Conservation (phyloP, 768 basidiomycete species). For the Tricholoma flavovirens region DNA sequence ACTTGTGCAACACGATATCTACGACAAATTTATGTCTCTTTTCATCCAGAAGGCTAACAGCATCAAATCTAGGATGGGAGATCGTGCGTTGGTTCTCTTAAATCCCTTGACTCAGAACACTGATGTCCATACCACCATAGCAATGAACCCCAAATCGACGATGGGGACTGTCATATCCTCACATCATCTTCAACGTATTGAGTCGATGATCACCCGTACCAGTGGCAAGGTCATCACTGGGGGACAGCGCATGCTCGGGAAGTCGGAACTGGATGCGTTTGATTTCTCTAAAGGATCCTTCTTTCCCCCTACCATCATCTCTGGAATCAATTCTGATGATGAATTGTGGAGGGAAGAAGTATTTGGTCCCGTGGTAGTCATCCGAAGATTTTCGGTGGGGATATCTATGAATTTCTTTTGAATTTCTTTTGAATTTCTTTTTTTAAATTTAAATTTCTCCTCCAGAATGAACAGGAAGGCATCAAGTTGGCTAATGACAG, state of each 20-base stretch:
- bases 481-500: constrained; percentile 65
- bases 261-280: constrained; percentile 61
- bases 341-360: constrained; percentile 79
- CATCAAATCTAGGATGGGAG: constrained; percentile 68
- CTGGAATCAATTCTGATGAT: constrained; percentile 48
- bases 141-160: constrained; percentile 58
- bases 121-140: constrained; percentile 29
- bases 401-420: neutral
- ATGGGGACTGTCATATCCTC: constrained; percentile 81
- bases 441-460: too few species aligned
- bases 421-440: too few species aligned
- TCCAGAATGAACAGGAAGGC: constrained; percentile 59
- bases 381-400: constrained; percentile 38
- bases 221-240: constrained; percentile 52
- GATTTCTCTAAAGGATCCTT: constrained; percentile 70
- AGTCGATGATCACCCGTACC: constrained; percentile 44
- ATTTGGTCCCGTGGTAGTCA: constrained; percentile 81
- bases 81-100: constrained; percentile 46
- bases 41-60: constrained; percentile 59
- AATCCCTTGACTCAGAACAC: neutral
- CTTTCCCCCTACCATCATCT: constrained; percentile 75
- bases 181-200: constrained; percentile 59
- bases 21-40: constrained; percentile 56
- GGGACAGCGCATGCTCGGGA: constrained; percentile 58
- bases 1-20: constrained; percentile 64